These are phyloP conservation scores for Neolentinus lepideus DNA, from an alignment of 1,284 basidiomycete genomes.

Conservation along the genomic window DNA sequence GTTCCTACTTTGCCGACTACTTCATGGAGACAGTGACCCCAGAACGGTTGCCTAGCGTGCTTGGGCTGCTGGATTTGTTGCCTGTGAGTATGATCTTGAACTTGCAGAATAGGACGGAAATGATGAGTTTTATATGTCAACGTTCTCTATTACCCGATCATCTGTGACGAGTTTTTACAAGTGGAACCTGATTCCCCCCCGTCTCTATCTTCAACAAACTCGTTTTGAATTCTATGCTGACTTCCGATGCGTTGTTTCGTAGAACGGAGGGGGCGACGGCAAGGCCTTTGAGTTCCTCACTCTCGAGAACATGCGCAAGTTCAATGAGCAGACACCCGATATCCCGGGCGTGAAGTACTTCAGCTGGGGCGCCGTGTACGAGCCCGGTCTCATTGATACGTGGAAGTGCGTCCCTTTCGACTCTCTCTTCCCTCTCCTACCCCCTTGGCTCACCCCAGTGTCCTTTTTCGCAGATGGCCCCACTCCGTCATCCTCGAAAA, in stretches of 20 bases:
- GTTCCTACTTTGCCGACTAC: constrained; percentile 91
- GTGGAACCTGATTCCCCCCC: background rate
- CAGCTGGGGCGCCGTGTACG: constrained; percentile 88
- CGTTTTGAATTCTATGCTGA: background rate
- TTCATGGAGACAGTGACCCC: constrained; percentile 78
- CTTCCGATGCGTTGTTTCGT: background rate
- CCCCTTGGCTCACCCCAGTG: background rate
- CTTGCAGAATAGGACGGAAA: background rate
- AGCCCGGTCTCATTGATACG: constrained; percentile 83
- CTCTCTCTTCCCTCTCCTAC: background rate
- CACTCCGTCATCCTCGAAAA: constrained; percentile 81
- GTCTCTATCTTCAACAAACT: too few relatives aligned
- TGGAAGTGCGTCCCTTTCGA: constrained; percentile 53
- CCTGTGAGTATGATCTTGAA: constrained; percentile 24
- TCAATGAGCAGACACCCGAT: constrained; percentile 83
- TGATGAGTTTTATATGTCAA: too few relatives aligned
- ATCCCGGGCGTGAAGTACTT: constrained; percentile 77
- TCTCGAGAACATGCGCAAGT: constrained; percentile 77
- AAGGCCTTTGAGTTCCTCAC: constrained; percentile 87
- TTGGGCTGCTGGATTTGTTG: constrained; percentile 68
- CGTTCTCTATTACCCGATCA: background rate
- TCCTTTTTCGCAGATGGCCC: constrained; percentile 45
- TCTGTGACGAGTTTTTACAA: too few relatives aligned
- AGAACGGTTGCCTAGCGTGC: constrained; percentile 53
- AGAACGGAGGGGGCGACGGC: constrained; percentile 83